Percentiles rank a stretch among this genome's conserved stretches.
Evolutionary conservation across 176 grass and related monocot genomes (phyloP).

Genomic region (Poa pratensis): DNA sequence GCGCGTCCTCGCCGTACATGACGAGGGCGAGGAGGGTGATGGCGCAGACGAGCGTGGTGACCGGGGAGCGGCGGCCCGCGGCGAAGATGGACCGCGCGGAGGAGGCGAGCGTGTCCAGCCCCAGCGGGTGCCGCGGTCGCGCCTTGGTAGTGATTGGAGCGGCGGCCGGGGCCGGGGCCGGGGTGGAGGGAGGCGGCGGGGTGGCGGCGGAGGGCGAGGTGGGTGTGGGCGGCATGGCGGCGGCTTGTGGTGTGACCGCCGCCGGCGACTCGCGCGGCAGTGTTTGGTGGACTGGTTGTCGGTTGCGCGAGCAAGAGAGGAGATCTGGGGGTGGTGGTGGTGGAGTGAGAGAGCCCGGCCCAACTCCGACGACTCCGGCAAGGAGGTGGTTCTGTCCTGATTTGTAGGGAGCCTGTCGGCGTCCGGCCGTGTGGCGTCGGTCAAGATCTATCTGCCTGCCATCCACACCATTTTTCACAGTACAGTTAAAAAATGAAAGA

Average conservation of each 20-base stretch:
- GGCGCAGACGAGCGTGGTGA: constrained; percentile 53
- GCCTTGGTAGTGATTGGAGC: neutral
- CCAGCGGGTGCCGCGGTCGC: neutral
- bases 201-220: neutral
- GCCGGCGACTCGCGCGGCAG: neutral
- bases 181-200: neutral
- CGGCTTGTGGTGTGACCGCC: constrained; percentile 8
- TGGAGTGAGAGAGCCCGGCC: constrained; percentile 9
- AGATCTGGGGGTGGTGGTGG: neutral
- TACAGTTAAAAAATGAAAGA: neutral
- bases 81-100: constrained; percentile 33
- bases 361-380: constrained; percentile 30
- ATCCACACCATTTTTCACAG: neutral
- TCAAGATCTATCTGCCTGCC: constrained; percentile 20
- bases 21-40: constrained; percentile 62
- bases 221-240: constrained; percentile 34
- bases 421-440: constrained; percentile 22
- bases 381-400: neutral
- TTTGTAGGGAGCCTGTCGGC: constrained; percentile 24
- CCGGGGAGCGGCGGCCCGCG: constrained; percentile 41
- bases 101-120: neutral
- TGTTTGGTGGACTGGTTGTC: neutral
- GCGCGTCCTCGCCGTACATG: constrained; percentile 75
- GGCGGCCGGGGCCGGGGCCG: neutral
- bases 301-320: neutral